A percentile compares a stretch with the other conserved stretches of the same genome.
phyloP scores from a whole-genome alignment of 331 rosid species.

The Malus hybrid region DNA sequence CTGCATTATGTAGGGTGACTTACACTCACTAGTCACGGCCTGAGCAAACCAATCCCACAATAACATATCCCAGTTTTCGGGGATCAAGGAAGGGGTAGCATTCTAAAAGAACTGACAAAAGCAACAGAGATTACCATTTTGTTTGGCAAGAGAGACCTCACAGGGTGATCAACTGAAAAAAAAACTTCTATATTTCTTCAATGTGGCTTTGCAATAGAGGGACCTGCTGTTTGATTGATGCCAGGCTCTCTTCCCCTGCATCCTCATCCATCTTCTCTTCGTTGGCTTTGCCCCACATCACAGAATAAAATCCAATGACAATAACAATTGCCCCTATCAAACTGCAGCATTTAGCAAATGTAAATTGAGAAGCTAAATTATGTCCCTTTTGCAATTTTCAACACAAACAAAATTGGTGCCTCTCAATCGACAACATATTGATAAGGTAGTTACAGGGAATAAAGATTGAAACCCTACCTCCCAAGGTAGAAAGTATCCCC shows the following conservation, averaged over 20 bases:
- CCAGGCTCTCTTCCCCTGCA: slow-evolving; percentile 16
- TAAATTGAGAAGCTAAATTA: not conserved
- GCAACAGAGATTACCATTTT: slow-evolving; percentile 1
- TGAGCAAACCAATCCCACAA: not conserved
- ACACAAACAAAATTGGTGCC: not conserved
- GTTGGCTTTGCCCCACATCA: slow-evolving; percentile 67
- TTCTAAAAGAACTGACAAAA: not conserved
- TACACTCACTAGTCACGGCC: not conserved
- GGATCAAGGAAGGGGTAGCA: not conserved
- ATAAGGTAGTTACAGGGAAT: not conserved
- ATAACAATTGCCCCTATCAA: slow-evolving; percentile 69
- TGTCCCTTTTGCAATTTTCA: not conserved
- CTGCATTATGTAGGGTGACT: not conserved
- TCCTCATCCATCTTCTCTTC: slow-evolving; percentile 34
- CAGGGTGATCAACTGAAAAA: not conserved
- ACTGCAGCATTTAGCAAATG: slow-evolving; percentile 38
- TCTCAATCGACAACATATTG: not conserved
- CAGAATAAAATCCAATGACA: slow-evolving; percentile 67
- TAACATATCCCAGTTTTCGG: not conserved
- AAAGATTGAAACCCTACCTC: slow-evolving; percentile 40
- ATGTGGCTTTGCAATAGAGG: slow-evolving; percentile 48
- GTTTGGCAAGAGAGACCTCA: not conserved
- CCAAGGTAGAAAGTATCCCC: slow-evolving; percentile 78
- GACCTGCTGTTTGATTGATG: slow-evolving; percentile 28
- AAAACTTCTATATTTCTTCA: slow-evolving; percentile 26